Base-by-base conservation (phyloP, 805 yeast genomes). In the Hanseniaspora osmophila region DNA sequence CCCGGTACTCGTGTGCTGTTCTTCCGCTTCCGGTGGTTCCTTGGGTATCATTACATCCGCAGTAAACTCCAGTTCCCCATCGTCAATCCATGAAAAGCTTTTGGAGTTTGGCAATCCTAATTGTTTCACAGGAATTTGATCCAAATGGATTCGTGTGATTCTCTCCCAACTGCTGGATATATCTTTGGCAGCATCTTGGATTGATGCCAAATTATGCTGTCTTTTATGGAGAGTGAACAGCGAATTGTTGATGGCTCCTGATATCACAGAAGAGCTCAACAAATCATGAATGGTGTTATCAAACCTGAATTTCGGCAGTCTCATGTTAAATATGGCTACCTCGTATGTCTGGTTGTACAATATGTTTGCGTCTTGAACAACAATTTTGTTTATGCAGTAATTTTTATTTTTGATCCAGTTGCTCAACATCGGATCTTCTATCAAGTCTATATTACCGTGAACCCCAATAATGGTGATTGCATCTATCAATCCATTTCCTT, bases 401-500 rank as follows among this genome's bases (percentile, higher is more conserved):
- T 42, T 42, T 40, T 39, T 42, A 2, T 40, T 44, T 29, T 18
- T 43, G 12, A 37, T 47, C 38, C 44, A 43, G 32, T 40, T 38
- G 15, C 27, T 32, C 30, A 39, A 43, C 41, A 80, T 69, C 47
- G 92, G 68, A 55, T 84, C 94, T 37, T 47, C 46, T 22, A 44
- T 37, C 12, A 59, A 47, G 7, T 44, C 44, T 18, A 84, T 78
- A 1, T 78, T 78, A 6, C 98, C 97, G 32, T 90, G 71, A 53
- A 90, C 68, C 0, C 97, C 97, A 50, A 73, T 76, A 27, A 88
- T 71, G 47, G 83, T 85, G 49, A 86, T 73, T 45, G 78, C 83
- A 47, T 86, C 79, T 27, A 92, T 68, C 16, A 90, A 74, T 1
- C 98, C 98, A 39, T 75, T 72, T 0, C 95, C 94, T 49, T 81